A percentile compares a stretch with the other conserved stretches of the same genome.
phyloP scores from a whole-genome alignment of 495 filamentous ascomycete species.

The Chaetomium fimeti region DNA sequence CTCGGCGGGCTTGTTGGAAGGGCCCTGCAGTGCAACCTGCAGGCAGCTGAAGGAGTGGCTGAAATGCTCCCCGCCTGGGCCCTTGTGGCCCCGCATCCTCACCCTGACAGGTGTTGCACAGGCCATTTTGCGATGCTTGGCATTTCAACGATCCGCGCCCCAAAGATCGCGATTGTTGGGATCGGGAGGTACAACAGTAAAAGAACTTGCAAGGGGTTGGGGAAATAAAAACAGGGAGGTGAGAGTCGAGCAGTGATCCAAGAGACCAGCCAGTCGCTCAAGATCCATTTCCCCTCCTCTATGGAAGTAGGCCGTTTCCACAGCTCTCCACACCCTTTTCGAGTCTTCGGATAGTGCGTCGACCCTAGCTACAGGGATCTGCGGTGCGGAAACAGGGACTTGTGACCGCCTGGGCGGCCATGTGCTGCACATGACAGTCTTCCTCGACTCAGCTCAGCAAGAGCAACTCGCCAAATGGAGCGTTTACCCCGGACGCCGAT shows the following conservation, averaged over 20 bases:
- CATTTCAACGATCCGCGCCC: background rate
- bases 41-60: slow-evolving; percentile 11
- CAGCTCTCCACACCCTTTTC: too few relatives aligned
- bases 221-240: background rate
- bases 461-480: background rate
- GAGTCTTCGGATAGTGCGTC: too few relatives aligned
- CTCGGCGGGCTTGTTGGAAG: background rate
- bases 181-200: too few relatives aligned
- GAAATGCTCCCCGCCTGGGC: background rate
- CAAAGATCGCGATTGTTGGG: too few relatives aligned
- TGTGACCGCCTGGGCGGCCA: slow-evolving; percentile 5
- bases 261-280: too few relatives aligned
- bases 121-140: background rate
- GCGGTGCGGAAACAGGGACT: background rate
- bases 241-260: too few relatives aligned
- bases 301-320: background rate
- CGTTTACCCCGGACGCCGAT: background rate
- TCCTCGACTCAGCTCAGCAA: background rate
- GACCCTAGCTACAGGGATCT: slow-evolving; percentile 1
- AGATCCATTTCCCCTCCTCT: background rate
- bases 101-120: background rate
- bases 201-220: background rate
- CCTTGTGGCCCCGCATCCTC: background rate
- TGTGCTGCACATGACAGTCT: slow-evolving; percentile 14
- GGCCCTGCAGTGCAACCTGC: slow-evolving; percentile 22